Base-by-base conservation (phyloP, 495 filamentous ascomycete species). In the Penicillium flavigenum region DNA sequence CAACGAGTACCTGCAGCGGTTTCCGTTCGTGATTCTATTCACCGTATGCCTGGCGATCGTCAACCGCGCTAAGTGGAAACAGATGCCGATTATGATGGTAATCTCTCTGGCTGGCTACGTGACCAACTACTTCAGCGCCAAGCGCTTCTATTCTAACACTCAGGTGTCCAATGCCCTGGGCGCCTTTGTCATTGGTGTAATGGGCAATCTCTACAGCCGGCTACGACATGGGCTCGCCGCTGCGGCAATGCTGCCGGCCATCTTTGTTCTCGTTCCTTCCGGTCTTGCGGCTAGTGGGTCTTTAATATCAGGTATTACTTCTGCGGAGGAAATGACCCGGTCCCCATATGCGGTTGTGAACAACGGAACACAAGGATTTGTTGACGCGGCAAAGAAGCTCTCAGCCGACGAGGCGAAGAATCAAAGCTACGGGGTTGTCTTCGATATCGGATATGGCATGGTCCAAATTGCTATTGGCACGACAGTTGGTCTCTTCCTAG, bases 381-480 rank as follows among this genome's bases (percentile, higher is more conserved):
- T 76, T 17, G 77, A 77, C 36, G 77, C 76, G 2, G 73, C 71
- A 8, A 72, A 71, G 50, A 76, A 74, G 26, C 59, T 77, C 34
- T 65, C 61, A 45, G 34, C 54, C 29, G 36, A 59, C 20, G 29
- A 63, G n/a, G 54, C 63, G 5, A 61, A 60, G 26, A 58, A 59
- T 26, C 64, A 73, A 51, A 70, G 64, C 54, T 65, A 72, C 36
- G 68, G 73, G 11, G 84, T 91, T 48, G 89, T 91, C 7, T 90
- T 93, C 51, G 93, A 90, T 58, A 88, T 98, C 34, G 83, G 88
- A 20, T 92, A 89, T 61, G 87, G 83, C 38, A 94, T 98, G 77
- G 85, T 98, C 46, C 90, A 97, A 66, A 84, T 97, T 14, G 92
- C 93, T 5, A 92, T 96, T 66, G 93, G 90, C 24, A 95, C 96